A percentile compares a stretch with the other conserved stretches of the same genome.
phyloP scores from a whole-genome alignment of 345 rosid species.

The Eucalyptus urophylla region DNA sequence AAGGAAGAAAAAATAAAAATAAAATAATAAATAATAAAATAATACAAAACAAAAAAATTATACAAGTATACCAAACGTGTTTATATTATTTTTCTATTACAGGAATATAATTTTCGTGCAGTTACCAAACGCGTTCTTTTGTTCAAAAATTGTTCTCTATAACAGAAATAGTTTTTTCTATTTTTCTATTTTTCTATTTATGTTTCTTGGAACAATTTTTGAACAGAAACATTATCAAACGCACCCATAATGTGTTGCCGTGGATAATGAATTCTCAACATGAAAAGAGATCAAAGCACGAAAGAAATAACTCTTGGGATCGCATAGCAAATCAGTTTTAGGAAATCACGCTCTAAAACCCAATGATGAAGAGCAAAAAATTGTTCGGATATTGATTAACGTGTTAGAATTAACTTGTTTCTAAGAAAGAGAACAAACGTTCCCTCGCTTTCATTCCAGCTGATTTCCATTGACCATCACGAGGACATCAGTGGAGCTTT shows the following conservation, averaged over 20 bases:
- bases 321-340: neutral
- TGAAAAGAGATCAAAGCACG: neutral
- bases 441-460: neutral
- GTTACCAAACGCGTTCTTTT: fast-evolving
- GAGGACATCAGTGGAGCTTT: neutral
- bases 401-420: neutral
- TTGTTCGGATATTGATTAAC: neutral
- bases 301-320: neutral
- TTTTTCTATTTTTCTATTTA: no score
- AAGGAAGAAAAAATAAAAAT: no score
- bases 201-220: fast-evolving
- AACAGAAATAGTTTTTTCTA: no score
- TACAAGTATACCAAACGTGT: fast-evolving
- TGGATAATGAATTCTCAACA: neutral
- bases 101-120: no score
- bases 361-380: neutral
- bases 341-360: neutral
- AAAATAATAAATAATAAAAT: no score
- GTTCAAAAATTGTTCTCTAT: fast-evolving
- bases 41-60: no score
- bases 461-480: neutral
- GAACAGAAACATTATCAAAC: fast-evolving
- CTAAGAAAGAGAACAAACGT: neutral
- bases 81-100: fast-evolving
- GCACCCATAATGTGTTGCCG: fast-evolving